Conservation (phyloP, 2,329 filamentous ascomycete species). For the Dissoconium aciculare region DNA sequence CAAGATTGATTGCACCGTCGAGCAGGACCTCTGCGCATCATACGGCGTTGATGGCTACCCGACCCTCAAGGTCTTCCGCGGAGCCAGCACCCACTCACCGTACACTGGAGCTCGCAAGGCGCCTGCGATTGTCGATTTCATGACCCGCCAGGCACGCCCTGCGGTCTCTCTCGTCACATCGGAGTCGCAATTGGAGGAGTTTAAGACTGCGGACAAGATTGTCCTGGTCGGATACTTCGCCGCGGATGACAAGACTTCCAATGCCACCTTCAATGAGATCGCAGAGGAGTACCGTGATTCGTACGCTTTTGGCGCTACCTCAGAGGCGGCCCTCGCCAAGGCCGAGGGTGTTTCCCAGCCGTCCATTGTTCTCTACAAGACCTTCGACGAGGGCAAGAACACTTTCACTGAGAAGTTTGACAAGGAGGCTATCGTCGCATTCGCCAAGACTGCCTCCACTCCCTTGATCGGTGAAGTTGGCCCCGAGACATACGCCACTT, state of each 20-base stretch:
- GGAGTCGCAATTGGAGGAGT: constrained; percentile 60
- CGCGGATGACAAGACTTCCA: constrained; percentile 65
- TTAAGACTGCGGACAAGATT: constrained; percentile 97
- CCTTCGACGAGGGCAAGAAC: constrained; percentile 91
- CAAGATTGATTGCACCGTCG: constrained; percentile 91
- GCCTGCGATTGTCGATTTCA: constrained; percentile 63
- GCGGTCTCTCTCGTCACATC: constrained; percentile 71
- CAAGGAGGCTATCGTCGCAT: constrained; percentile 61
- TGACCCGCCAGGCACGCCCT: constrained; percentile 94
- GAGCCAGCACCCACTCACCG: constrained; percentile 60
- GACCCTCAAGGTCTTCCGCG: constrained; percentile 97
- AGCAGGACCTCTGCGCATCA: constrained; percentile 77
- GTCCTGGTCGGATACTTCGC: constrained; percentile 82
- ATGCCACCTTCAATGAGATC: constrained; percentile 66
- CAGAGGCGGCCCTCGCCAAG: constrained; percentile 70
- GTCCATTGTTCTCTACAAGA: constrained; percentile 87
- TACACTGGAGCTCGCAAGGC: constrained; percentile 87
- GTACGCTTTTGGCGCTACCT: constrained; percentile 83
- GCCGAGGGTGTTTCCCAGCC: constrained; percentile 80
- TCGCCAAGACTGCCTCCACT: constrained; percentile 71
- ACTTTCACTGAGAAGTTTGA: constrained; percentile 71
- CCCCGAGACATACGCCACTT: constrained; percentile 87
- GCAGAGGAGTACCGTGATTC: constrained; percentile 68
- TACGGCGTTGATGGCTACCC: constrained; percentile 95
- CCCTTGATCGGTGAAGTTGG: constrained; percentile 91